Evolutionary conservation across 352 stramenopile genomes (phyloP).

Genomic region (Globisporangium abappressorium): DNA sequence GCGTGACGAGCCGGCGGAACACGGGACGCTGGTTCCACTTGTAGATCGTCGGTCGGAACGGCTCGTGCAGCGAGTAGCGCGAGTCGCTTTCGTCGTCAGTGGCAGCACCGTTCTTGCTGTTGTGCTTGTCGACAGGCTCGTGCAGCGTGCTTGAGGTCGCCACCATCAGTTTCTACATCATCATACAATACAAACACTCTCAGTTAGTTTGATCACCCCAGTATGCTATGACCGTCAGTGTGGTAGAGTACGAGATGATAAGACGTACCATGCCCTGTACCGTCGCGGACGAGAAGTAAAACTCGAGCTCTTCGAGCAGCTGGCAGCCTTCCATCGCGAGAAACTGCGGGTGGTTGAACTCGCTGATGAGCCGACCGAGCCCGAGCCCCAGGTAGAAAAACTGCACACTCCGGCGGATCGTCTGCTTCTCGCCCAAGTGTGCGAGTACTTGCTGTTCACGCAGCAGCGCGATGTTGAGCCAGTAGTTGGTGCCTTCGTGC

Average conservation of each 20-base stretch:
- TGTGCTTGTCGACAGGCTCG: constrained; percentile 34
- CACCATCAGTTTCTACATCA: constrained; percentile 80
- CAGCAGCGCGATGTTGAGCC: constrained; percentile 76
- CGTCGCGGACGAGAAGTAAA: constrained; percentile 72
- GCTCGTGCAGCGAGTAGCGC: constrained; percentile 45
- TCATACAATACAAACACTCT: background rate
- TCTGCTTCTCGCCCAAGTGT: constrained; percentile 57
- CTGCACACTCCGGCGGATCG: constrained; percentile 55
- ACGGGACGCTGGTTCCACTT: constrained; percentile 85
- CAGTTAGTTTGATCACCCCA: background rate
- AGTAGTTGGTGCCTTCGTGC: constrained; percentile 77
- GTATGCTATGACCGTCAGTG: background rate
- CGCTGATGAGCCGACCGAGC: constrained; percentile 56
- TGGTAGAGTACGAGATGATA: background rate
- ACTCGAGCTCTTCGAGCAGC: constrained; percentile 84
- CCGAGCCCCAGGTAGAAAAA: constrained; percentile 82
- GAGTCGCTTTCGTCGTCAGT: constrained; percentile 22
- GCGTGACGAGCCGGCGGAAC: constrained; percentile 67
- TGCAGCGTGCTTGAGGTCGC: constrained; percentile 68
- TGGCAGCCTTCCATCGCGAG: constrained; percentile 74
- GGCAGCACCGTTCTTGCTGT: background rate
- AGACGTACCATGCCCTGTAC: constrained; percentile 71
- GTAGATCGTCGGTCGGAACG: constrained; percentile 63
- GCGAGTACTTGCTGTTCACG: constrained; percentile 64
- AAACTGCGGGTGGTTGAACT: constrained; percentile 49